Evolutionary conservation across 441 rosid genomes (phyloP).

Genomic region (Populus hybrid): DNA sequence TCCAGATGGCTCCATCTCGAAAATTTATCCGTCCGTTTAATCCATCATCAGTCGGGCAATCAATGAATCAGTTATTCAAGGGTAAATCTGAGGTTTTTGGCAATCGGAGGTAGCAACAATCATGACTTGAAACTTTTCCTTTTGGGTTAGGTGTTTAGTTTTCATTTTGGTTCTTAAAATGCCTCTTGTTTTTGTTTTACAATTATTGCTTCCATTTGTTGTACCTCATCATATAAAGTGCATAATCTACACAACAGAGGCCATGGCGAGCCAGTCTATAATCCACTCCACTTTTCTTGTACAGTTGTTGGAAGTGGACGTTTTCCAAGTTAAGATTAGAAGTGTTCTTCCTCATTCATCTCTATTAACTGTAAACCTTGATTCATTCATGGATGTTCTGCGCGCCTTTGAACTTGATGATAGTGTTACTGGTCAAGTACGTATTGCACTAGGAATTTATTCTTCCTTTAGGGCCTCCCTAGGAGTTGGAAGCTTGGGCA

Average conservation of each 20-base stretch:
- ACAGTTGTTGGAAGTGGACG: conserved; percentile 14
- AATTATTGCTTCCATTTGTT: conserved; percentile 19
- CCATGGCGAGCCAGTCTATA: conserved; percentile 14
- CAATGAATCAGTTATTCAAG: conserved; percentile 54
- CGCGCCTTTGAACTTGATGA: background rate
- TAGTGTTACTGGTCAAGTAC: background rate
- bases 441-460: background rate
- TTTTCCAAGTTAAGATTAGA: background rate
- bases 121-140: background rate
- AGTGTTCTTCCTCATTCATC: background rate
- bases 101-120: conserved; percentile 34
- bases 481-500: too few species aligned
- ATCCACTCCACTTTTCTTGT: conserved; percentile 24
- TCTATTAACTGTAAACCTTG: background rate
- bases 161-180: conserved; percentile 3
- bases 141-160: conserved; percentile 14
- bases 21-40: conserved; percentile 40
- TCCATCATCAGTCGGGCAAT: conserved; percentile 42
- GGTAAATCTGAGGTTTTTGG: conserved; percentile 61
- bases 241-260: conserved; percentile 12
- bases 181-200: conserved; percentile 13
- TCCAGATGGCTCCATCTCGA: conserved; percentile 46
- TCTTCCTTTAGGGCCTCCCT: background rate
- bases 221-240: conserved; percentile 19
- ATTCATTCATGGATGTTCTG: background rate